These are phyloP conservation scores for Phanerochaete sordida DNA, from an alignment of 768 basidiomycete genomes.

Conservation along the genomic window DNA sequence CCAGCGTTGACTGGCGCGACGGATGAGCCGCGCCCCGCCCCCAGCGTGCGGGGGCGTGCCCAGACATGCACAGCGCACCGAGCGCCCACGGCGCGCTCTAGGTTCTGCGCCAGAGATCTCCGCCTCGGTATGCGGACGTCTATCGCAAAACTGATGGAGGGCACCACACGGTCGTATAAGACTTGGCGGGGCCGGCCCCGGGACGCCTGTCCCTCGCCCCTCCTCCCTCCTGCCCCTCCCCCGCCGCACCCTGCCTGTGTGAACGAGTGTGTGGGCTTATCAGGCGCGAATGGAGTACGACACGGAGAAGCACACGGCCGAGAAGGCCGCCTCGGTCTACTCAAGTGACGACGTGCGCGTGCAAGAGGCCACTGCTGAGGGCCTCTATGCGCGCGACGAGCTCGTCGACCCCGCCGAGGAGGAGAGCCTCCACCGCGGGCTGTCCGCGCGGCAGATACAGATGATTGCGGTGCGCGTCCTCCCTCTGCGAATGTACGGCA, in stretches of 20 bases:
- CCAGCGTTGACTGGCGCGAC: background rate
- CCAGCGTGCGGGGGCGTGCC: background rate
- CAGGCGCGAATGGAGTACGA: constrained; percentile 5
- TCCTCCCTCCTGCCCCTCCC: background rate
- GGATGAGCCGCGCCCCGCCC: background rate
- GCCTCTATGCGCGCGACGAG: constrained; percentile 14
- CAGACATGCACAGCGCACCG: background rate
- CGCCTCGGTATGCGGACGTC: background rate
- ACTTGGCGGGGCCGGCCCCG: background rate
- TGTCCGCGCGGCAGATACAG: constrained; percentile 34
- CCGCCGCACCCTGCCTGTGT: background rate
- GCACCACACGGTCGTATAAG: background rate
- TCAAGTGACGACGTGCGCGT: background rate
- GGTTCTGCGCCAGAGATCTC: background rate
- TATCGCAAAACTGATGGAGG: background rate
- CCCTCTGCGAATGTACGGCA: too few species aligned
- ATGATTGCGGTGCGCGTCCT: constrained; percentile 35
- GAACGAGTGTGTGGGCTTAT: background rate
- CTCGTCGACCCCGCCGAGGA: constrained; percentile 20
- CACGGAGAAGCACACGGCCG: constrained; percentile 4
- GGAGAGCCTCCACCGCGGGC: constrained; percentile 30
- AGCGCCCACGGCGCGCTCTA: background rate
- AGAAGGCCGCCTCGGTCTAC: background rate
- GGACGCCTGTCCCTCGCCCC: background rate
- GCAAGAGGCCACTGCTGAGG: background rate